Evolutionary conservation across 1,139 yeast species (phyloP).

Genomic region (Hyphopichia burtonii): DNA sequence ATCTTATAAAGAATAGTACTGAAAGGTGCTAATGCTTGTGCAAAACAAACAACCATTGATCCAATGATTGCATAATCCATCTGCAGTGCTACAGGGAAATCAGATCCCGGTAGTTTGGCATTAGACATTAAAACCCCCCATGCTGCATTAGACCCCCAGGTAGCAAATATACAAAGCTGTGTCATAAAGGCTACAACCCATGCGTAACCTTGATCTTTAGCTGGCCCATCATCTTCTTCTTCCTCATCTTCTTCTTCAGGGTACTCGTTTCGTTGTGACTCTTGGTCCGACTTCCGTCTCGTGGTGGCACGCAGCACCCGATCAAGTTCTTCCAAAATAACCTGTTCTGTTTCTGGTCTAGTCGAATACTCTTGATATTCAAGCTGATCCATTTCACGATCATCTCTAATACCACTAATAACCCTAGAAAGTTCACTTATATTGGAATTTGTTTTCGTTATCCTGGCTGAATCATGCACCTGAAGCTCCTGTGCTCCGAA

Average conservation of each 20-base stretch:
- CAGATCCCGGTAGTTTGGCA: conserved; percentile 32
- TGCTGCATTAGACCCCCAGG: conserved; percentile 77
- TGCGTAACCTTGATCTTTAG: conserved; percentile 70
- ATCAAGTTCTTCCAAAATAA: conserved; percentile 19
- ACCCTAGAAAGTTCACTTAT: conserved; percentile 26
- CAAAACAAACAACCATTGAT: conserved; percentile 59
- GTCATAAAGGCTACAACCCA: conserved; percentile 66
- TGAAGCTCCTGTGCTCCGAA: background rate
- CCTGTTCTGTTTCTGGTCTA: conserved; percentile 20
- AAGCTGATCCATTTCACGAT: conserved; percentile 20
- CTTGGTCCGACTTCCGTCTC: background rate
- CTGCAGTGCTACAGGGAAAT: conserved; percentile 56
- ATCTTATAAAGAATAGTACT: conserved; percentile 33
- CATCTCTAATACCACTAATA: conserved; percentile 33
- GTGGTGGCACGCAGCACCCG: background rate
- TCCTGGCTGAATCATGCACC: no score
- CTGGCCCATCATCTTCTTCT: conserved; percentile 29
- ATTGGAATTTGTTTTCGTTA: background rate
- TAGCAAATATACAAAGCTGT: conserved; percentile 45
- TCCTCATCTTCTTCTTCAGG: conserved; percentile 11
- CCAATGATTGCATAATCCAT: conserved; percentile 70
- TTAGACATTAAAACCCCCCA: conserved; percentile 67
- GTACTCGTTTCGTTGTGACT: conserved; percentile 8
- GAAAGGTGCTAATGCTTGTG: conserved; percentile 59
- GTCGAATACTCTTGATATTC: conserved; percentile 16